A percentile compares a stretch with the other conserved stretches of the same genome.
Evolutionary conservation across 106 monocot genomes (phyloP).

Genomic region (Acanthochlamys bracteata): DNA sequence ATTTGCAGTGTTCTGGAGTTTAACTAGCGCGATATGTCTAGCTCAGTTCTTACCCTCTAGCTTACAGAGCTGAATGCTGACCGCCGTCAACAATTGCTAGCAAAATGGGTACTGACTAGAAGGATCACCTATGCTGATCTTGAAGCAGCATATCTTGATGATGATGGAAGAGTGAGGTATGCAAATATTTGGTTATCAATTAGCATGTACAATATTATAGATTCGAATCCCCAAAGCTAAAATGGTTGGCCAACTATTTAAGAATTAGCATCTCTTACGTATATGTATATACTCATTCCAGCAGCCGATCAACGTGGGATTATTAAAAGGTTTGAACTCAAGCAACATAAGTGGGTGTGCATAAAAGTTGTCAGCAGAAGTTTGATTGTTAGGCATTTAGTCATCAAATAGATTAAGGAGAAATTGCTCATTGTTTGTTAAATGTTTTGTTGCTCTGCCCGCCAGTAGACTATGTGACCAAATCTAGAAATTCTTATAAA

Average conservation of each 20-base stretch:
- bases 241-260: not conserved
- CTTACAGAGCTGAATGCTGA: constrained; percentile 71
- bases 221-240: no score
- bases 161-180: constrained; percentile 67
- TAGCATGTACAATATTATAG: no score
- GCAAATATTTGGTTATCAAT: not conserved
- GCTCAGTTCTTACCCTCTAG: constrained; percentile 84
- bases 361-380: no score
- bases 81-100: constrained; percentile 43
- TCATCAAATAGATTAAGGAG: no score
- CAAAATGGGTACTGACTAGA: constrained; percentile 77
- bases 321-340: no score
- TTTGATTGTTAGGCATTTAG: no score
- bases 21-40: constrained; percentile 47
- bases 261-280: not conserved
- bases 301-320: not conserved
- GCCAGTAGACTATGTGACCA: no score
- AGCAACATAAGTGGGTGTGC: no score
- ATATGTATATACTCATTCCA: not conserved
- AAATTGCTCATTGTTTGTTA: no score
- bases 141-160: constrained; percentile 85
- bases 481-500: not conserved
- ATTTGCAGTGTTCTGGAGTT: constrained; percentile 84
- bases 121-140: constrained; percentile 84
- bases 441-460: no score